phyloP scores from a whole-genome alignment of 495 filamentous ascomycete genomes.

The Cercophora samala region DNA sequence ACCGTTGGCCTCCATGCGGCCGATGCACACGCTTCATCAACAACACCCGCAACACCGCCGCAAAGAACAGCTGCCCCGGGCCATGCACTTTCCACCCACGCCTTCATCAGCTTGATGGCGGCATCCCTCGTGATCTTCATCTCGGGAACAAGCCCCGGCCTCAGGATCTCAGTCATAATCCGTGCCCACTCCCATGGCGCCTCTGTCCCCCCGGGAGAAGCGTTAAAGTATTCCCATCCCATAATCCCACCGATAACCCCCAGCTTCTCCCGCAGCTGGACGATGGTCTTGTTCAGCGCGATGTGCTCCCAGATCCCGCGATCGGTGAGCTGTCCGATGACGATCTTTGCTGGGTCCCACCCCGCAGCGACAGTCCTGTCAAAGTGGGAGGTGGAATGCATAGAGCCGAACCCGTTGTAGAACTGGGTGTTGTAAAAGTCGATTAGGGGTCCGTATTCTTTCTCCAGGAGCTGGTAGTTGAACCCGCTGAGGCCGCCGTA shows the following conservation, averaged over 20 bases:
- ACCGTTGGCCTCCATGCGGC: constrained; percentile 18
- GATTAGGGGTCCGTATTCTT: constrained; percentile 36
- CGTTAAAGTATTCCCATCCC: constrained; percentile 88
- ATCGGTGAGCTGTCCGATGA: constrained; percentile 70
- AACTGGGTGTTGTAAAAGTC: constrained; percentile 84
- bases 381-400: constrained; percentile 58
- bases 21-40: background rate
- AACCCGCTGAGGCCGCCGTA: constrained; percentile 69
- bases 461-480: constrained; percentile 64
- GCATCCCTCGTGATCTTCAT: constrained; percentile 24
- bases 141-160: constrained; percentile 19
- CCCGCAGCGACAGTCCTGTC: constrained; percentile 59
- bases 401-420: constrained; percentile 74
- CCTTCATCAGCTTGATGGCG: constrained; percentile 16
- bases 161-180: constrained; percentile 55
- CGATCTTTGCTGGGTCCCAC: constrained; percentile 63
- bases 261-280: constrained; percentile 48
- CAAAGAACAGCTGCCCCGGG: background rate
- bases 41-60: background rate
- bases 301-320: constrained; percentile 50
- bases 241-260: constrained; percentile 73
- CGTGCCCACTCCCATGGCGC: constrained; percentile 72
- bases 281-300: constrained; percentile 39
- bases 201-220: constrained; percentile 52
- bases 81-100: constrained; percentile 23